phyloP scores from a whole-genome alignment of 2,329 filamentous ascomycete species.

The Neofusicoccum sp. region DNA sequence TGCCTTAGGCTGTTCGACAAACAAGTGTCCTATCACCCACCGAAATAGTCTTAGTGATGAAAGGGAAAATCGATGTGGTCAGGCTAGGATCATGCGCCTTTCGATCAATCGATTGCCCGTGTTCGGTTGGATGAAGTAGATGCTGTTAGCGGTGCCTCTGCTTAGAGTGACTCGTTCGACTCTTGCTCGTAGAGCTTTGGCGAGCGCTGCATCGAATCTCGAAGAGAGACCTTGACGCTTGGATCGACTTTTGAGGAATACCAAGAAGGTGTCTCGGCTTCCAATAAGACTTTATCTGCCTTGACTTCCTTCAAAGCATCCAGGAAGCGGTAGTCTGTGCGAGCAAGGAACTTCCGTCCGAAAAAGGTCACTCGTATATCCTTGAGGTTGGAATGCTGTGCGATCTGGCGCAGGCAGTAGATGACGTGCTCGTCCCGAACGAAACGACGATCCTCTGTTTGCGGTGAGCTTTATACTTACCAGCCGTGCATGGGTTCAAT shows the following conservation, averaged over 20 bases:
- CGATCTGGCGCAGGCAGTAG: constrained; percentile 48
- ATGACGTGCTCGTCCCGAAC: constrained; percentile 51
- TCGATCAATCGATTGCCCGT: too few relatives aligned
- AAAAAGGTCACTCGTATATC: constrained; percentile 46
- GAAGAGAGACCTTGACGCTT: constrained; percentile 35
- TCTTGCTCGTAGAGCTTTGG: constrained; percentile 37
- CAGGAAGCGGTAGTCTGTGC: constrained; percentile 47
- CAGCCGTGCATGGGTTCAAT: not conserved
- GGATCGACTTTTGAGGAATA: constrained; percentile 37
- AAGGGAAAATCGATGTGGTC: too few relatives aligned
- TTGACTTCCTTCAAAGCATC: constrained; percentile 48
- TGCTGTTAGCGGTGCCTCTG: not conserved
- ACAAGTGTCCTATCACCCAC: too few relatives aligned
- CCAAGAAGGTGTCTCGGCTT: constrained; percentile 27
- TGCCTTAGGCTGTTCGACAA: too few relatives aligned
- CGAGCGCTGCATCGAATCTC: constrained; percentile 39
- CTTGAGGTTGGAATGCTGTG: constrained; percentile 44
- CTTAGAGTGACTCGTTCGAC: not conserved
- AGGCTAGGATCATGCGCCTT: too few relatives aligned
- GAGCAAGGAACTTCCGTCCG: constrained; percentile 40
- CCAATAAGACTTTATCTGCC: constrained; percentile 42
- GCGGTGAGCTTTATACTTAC: not conserved
- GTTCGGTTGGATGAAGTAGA: too few relatives aligned
- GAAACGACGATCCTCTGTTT: constrained; percentile 51
- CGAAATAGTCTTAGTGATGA: too few relatives aligned